These are phyloP conservation scores for Eimeria necatrix DNA, from an alignment of 169 alveolate species.

Conservation along the genomic window DNA sequence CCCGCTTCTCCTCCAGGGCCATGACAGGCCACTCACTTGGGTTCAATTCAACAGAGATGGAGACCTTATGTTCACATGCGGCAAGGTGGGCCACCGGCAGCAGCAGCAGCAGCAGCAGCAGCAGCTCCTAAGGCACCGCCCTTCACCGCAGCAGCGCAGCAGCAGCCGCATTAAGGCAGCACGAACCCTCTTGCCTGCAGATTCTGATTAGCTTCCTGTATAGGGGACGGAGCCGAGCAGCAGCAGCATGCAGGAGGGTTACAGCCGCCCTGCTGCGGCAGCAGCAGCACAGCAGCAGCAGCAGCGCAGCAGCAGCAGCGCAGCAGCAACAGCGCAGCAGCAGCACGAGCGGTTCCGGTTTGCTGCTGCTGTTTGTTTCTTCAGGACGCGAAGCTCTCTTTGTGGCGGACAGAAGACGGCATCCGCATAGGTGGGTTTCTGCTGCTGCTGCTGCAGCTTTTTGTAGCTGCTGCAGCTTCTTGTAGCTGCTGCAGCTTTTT, in stretches of 20 bases:
- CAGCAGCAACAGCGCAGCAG: not conserved
- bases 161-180: no score
- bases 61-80: conserved; percentile 93
- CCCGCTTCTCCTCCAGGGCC: conserved; percentile 92
- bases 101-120: conserved; percentile 20
- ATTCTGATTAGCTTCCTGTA: no score
- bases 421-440: conserved; percentile 89
- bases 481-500: no score
- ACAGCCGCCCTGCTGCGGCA: no score
- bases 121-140: no score
- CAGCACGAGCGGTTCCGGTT: not conserved
- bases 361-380: conserved; percentile 16
- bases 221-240: no score
- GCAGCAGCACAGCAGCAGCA: not conserved
- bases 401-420: conserved; percentile 91
- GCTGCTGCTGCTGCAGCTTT: no score
- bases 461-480: no score
- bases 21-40: conserved; percentile 93
- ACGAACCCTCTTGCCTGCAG: no score
- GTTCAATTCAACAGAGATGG: conserved; percentile 94
- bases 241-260: no score
- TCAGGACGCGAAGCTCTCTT: conserved; percentile 89
- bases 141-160: no score
- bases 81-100: conserved; percentile 88
- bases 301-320: not conserved